Percentiles rank a stretch among this genome's conserved stretches.
phyloP scores from a whole-genome alignment of 192 early-diverging fungal species.

The Rhizoclosmatium sp. region DNA sequence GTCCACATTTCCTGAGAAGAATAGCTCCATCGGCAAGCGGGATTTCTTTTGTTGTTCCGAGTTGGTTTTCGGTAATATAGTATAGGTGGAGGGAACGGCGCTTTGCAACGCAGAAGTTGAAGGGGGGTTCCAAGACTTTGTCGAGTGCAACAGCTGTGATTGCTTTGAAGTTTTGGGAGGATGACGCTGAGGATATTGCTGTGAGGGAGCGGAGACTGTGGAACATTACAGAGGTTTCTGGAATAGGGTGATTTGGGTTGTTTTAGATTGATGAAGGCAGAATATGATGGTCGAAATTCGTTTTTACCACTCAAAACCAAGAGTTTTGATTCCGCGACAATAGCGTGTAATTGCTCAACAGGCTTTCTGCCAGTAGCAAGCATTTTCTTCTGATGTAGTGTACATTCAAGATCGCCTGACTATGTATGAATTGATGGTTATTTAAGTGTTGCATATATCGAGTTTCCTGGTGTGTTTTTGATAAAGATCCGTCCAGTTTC shows the following conservation, averaged over 20 bases:
- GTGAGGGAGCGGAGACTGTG: slow-evolving; percentile 58
- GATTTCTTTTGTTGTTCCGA: slow-evolving; percentile 56
- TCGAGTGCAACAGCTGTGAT: slow-evolving; percentile 51
- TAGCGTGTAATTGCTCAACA: slow-evolving; percentile 67
- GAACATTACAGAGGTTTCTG: slow-evolving; percentile 74
- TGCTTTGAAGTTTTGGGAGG: slow-evolving; percentile 42
- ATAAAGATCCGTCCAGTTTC: not conserved
- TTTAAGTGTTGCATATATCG: not conserved
- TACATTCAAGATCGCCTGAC: slow-evolving; percentile 41
- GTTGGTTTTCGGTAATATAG: slow-evolving; percentile 49
- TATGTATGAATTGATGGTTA: slow-evolving; percentile 16
- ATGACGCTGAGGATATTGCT: slow-evolving; percentile 24
- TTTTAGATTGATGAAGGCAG: not conserved
- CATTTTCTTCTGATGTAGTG: slow-evolving; percentile 54
- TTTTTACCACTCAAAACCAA: slow-evolving; percentile 72
- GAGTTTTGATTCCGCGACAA: slow-evolving; percentile 69
- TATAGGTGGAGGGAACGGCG: slow-evolving; percentile 42
- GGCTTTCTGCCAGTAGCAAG: slow-evolving; percentile 66
- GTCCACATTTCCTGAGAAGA: slow-evolving; percentile 60
- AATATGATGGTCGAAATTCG: not conserved
- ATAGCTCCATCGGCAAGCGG: slow-evolving; percentile 69
- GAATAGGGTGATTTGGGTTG: not conserved
- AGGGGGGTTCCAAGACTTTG: slow-evolving; percentile 43
- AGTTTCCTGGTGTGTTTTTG: not conserved
- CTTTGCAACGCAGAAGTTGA: slow-evolving; percentile 53